Conservation (phyloP, 1,139 yeast species). For the Candida sp. region DNA sequence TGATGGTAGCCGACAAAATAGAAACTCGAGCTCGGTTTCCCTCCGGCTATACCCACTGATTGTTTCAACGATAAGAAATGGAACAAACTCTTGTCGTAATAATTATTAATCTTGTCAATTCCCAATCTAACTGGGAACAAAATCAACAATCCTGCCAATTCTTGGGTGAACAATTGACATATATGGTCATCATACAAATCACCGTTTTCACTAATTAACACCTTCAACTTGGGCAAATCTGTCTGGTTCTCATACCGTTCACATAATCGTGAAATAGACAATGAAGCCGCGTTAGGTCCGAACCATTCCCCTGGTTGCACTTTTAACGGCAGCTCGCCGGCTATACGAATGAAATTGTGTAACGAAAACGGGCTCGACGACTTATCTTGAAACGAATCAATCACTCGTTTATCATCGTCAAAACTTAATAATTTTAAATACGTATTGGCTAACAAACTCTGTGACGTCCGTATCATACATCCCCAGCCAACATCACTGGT, state of each 20-base stretch:
- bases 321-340: conserved; percentile 57
- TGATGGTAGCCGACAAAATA: conserved; percentile 84
- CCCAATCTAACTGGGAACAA: conserved; percentile 84
- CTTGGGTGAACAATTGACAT: conserved; percentile 9
- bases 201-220: conserved; percentile 67
- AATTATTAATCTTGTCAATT: conserved; percentile 64
- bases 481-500: conserved; percentile 99
- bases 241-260: conserved; percentile 8
- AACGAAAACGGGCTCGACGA: conserved; percentile 69
- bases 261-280: conserved; percentile 46
- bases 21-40: conserved; percentile 89
- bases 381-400: conserved; percentile 66
- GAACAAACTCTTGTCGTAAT: conserved; percentile 71
- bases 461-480: conserved; percentile 96
- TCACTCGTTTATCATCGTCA: conserved; percentile 9
- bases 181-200: conserved; percentile 68
- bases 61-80: conserved; percentile 53
- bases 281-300: conserved; percentile 89
- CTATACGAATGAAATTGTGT: conserved; percentile 81
- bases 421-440: conserved; percentile 32
- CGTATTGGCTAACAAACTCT: conserved; percentile 82
- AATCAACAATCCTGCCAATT: conserved; percentile 40
- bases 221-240: conserved; percentile 29
- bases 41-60: conserved; percentile 95
- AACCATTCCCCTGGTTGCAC: conserved; percentile 96